phyloP scores from a whole-genome alignment of 2,329 filamentous ascomycete species.

The Fusarium sp. region DNA sequence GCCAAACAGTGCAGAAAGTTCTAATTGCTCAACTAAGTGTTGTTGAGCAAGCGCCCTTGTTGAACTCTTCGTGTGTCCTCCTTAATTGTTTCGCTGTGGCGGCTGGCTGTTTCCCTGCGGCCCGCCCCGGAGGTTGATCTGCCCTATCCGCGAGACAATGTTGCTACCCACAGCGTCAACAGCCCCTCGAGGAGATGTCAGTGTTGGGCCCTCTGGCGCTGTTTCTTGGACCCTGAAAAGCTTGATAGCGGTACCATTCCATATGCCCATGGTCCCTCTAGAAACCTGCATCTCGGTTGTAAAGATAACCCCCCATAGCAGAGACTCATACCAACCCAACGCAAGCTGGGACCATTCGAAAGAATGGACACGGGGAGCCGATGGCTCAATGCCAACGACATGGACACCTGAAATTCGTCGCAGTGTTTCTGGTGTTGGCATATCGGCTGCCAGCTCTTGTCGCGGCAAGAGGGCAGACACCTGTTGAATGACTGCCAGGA shows the following conservation, averaged over 20 bases:
- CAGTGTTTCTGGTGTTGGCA: slow-evolving; percentile 57
- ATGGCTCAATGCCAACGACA: slow-evolving; percentile 78
- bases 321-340: slow-evolving; percentile 93
- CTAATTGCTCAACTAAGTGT: not conserved
- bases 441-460: slow-evolving; percentile 56
- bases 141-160: slow-evolving; percentile 85
- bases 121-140: slow-evolving; percentile 73
- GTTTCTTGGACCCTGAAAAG: slow-evolving; percentile 92
- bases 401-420: slow-evolving; percentile 67
- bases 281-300: slow-evolving; percentile 87
- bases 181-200: slow-evolving; percentile 86
- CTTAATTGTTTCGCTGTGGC: slow-evolving; percentile 28
- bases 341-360: slow-evolving; percentile 95
- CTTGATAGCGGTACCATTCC: slow-evolving; percentile 90
- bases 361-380: slow-evolving; percentile 79
- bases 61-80: not conserved
- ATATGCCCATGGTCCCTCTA: slow-evolving; percentile 88
- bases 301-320: slow-evolving; percentile 94
- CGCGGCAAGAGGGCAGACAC: slow-evolving; percentile 66
- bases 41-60: not conserved
- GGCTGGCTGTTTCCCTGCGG: slow-evolving; percentile 37
- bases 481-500: slow-evolving; percentile 79
- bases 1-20: not conserved
- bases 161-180: slow-evolving; percentile 94
- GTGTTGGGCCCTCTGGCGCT: slow-evolving; percentile 78